Evolutionary conservation across 805 yeast species (phyloP).

Genomic region (Kuraishia cidri): DNA sequence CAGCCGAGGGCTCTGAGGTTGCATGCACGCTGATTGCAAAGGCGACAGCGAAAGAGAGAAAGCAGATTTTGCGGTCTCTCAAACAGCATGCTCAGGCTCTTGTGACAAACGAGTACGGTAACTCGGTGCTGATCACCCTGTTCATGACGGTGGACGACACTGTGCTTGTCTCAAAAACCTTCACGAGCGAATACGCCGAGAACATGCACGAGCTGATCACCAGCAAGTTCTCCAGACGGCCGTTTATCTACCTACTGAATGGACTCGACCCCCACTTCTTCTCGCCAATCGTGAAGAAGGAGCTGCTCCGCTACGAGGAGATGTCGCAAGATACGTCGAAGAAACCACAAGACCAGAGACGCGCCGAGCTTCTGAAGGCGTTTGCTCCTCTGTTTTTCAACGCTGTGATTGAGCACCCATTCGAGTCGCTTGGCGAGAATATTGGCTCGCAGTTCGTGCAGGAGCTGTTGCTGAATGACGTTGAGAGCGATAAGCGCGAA

Average conservation of each 20-base stretch:
- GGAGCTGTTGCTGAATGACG: slow-evolving; percentile 60
- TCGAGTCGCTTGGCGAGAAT: slow-evolving; percentile 51
- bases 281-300: slow-evolving; percentile 56
- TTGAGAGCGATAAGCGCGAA: slow-evolving; percentile 29
- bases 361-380: slow-evolving; percentile 53
- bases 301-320: slow-evolving; percentile 50
- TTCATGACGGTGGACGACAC: slow-evolving; percentile 93
- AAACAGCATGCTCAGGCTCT: slow-evolving; percentile 70
- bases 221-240: slow-evolving; percentile 81
- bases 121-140: slow-evolving; percentile 66
- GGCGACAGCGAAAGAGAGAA: slow-evolving; percentile 91
- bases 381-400: slow-evolving; percentile 62
- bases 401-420: slow-evolving; percentile 39
- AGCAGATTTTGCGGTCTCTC: slow-evolving; percentile 60
- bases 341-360: slow-evolving; percentile 73
- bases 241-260: slow-evolving; percentile 69
- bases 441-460: slow-evolving; percentile 78
- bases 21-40: slow-evolving; percentile 73
- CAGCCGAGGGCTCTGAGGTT: slow-evolving; percentile 90
- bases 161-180: slow-evolving; percentile 67
- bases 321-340: slow-evolving; percentile 67
- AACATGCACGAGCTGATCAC: slow-evolving; percentile 44
- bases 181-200: slow-evolving; percentile 48
- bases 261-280: slow-evolving; percentile 81
- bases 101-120: slow-evolving; percentile 81